Evolutionary conservation across 257 asterid species (phyloP), one percentile per base, ranked within the genome.

Genomic region (Leptodermis oblonga): DNA sequence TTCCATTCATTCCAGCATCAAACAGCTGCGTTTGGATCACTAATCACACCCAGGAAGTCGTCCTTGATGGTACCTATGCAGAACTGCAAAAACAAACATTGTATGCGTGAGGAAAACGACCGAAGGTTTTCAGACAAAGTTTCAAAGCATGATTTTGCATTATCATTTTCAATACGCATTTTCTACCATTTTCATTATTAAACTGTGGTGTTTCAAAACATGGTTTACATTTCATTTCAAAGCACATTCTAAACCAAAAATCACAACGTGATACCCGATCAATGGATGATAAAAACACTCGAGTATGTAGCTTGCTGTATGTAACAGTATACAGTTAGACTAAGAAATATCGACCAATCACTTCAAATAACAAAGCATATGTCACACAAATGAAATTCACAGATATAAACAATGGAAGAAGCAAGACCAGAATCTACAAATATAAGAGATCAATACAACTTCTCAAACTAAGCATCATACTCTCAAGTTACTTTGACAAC

Each of bases 31-130:
- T 92, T 89, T 3, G 97, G 99, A 77, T 90, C 96, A 70, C 96
- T 87, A 51, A 90, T 87, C 58, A 93, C 97, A n/a, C 99, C 97
- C 83, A 94, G 64, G 72, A 94, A 94, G 81, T 90, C 97, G 53
- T 90, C 97, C 78, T 90, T 90, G 60, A 93, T 90, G 64, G 97
- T 90, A 62, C 97, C 97, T 41, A 90, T 90, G 70, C 99, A 93
- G 81, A 88, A 93, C 98, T 92, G 90, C 78, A 72, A 65, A 33
- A 67, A 56, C 20, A 56, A 56, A 25, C 37, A 20, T 20, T 1
- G 30, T 42, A 65, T 9, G 23, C 30, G 18, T 52, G 30, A 26
- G 67, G 39, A 34, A 22, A 46, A 11, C 2, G n/a, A n/a, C n/a
- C n/a, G n/a, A n/a, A n/a, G n/a, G n/a, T n/a, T n/a, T n/a, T n/a